These are phyloP conservation scores for Nannochloropsis oceanica DNA, from an alignment of 108 stramenopile species.

Conservation along the genomic window DNA sequence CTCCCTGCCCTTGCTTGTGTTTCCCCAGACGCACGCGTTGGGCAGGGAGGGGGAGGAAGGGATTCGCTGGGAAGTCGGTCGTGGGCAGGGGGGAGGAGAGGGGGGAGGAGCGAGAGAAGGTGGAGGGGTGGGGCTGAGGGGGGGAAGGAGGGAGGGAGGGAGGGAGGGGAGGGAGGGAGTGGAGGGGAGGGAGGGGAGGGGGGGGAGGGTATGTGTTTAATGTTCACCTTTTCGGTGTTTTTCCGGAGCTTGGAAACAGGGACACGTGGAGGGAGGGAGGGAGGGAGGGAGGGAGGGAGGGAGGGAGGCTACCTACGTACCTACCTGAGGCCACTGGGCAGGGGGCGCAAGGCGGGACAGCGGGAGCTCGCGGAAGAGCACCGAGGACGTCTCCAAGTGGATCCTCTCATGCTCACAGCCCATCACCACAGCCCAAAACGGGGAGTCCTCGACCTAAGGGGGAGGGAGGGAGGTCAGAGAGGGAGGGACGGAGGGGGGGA, in stretches of 20 bases:
- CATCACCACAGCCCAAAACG: slow-evolving; percentile 78
- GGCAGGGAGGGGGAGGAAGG: slow-evolving; percentile 4
- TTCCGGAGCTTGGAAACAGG: no score
- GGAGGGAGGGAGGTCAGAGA: no score
- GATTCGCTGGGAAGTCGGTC: slow-evolving; percentile 1
- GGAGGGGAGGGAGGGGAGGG: no score
- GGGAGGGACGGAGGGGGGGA: no score
- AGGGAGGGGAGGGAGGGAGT: slow-evolving; percentile 8
- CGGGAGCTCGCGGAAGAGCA: slow-evolving; percentile 74
- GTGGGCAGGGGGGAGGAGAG: not conserved
- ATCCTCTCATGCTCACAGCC: slow-evolving; percentile 88
- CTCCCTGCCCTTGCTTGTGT: not conserved
- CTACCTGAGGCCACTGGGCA: slow-evolving; percentile 51
- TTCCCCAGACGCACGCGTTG: not conserved
- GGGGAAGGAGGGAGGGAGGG: not conserved
- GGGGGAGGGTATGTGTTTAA: no score
- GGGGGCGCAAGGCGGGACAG: slow-evolving; percentile 60
- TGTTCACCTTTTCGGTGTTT: no score
- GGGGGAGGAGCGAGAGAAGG: no score
- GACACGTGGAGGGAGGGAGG: no score
- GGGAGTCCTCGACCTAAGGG: slow-evolving; percentile 52
- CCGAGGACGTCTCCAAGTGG: slow-evolving; percentile 83
- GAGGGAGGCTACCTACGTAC: no score
- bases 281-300: no score
- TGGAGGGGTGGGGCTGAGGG: no score